Percentiles rank a stretch among this genome's conserved stretches.
These are phyloP conservation scores for Pseudogymnoascus sp. DNA, from an alignment of 2,329 filamentous ascomycete genomes.

Conservation along the genomic window DNA sequence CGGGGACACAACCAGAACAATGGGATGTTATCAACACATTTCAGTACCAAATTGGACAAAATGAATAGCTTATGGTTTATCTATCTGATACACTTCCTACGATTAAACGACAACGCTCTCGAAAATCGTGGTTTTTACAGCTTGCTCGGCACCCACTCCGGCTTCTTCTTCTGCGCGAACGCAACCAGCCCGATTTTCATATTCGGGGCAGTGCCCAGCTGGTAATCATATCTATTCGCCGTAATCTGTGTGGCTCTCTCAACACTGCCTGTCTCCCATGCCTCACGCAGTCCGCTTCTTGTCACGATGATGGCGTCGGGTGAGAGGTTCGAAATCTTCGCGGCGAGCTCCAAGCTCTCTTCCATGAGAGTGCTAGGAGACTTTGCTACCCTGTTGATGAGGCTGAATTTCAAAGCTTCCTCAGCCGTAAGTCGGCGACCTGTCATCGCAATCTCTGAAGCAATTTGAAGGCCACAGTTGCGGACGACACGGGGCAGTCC, in stretches of 20 bases:
- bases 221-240: conserved; percentile 45
- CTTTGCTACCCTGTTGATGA: conserved; percentile 57
- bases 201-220: conserved; percentile 58
- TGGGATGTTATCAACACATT: background rate
- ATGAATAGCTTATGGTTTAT: background rate
- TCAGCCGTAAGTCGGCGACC: conserved; percentile 51
- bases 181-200: conserved; percentile 64
- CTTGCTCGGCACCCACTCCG: conserved; percentile 58
- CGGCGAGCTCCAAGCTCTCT: conserved; percentile 53
- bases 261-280: conserved; percentile 57
- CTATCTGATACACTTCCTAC: background rate
- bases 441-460: conserved; percentile 61
- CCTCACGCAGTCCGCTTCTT: conserved; percentile 59
- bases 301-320: conserved; percentile 68
- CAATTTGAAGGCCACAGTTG: conserved; percentile 56
- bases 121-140: conserved; percentile 32
- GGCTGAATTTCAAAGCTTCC: conserved; percentile 53
- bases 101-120: conserved; percentile 11
- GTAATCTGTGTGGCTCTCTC: conserved; percentile 49
- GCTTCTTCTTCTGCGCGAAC: conserved; percentile 66
- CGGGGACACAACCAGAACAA: background rate
- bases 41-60: background rate
- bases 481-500: conserved; percentile 58
- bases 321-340: conserved; percentile 52
- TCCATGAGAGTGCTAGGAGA: conserved; percentile 36